Percentiles rank a stretch among this genome's conserved stretches.
Evolutionary conservation across 345 rosid species (phyloP).

Genomic region (Acer saccharum): DNA sequence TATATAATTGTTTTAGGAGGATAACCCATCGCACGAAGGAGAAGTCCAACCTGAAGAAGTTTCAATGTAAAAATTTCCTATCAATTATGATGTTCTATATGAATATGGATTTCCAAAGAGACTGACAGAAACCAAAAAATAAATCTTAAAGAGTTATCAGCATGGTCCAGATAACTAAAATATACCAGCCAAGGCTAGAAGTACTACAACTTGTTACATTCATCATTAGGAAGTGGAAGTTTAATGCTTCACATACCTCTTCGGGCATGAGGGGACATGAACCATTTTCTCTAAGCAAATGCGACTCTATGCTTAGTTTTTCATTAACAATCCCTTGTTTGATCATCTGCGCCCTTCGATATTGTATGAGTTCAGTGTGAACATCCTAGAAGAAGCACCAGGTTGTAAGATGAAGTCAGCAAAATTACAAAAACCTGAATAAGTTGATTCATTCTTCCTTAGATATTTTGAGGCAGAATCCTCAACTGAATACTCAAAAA

Average conservation of each 20-base stretch:
- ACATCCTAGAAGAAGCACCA: slow-evolving; percentile 62
- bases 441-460: slow-evolving; percentile 12
- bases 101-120: not conserved
- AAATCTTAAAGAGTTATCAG: not conserved
- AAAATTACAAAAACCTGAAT: slow-evolving; percentile 25
- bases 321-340: slow-evolving; percentile 71
- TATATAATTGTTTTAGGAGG: slow-evolving; percentile 81
- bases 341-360: slow-evolving; percentile 87
- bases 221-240: slow-evolving; percentile 14
- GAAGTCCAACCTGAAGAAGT: slow-evolving; percentile 84
- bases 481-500: not conserved
- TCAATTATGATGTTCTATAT: not conserved
- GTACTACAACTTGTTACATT: not conserved
- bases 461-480: not conserved
- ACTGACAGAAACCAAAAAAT: not conserved
- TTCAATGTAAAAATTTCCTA: slow-evolving; percentile 6
- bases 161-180: slow-evolving; percentile 9
- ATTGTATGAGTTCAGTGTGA: slow-evolving; percentile 93
- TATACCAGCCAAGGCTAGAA: not conserved
- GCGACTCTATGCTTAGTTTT: slow-evolving; percentile 63
- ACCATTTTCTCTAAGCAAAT: slow-evolving; percentile 72
- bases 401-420: slow-evolving; percentile 26
- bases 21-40: slow-evolving; percentile 90
- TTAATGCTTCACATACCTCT: slow-evolving; percentile 55
- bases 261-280: slow-evolving; percentile 97